These are phyloP conservation scores for Haplosporangium gracile DNA, from an alignment of 192 early-diverging fungal species.

Conservation along the genomic window DNA sequence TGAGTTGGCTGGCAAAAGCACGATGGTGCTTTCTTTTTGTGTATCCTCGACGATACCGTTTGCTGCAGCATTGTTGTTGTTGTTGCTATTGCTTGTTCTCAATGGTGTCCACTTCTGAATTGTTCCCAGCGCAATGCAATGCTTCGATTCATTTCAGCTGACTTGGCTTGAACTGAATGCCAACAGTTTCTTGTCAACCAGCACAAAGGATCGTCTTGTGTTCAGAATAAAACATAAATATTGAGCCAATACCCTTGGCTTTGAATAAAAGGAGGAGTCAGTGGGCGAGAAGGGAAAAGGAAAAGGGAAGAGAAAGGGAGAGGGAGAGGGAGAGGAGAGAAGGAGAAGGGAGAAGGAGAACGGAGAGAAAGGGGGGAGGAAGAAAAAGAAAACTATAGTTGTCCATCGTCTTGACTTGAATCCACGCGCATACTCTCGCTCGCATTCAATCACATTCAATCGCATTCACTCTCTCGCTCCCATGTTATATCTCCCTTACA, in stretches of 20 bases:
- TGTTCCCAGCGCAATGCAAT: too few relatives aligned
- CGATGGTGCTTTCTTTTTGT: too few relatives aligned
- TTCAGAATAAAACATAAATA: background rate
- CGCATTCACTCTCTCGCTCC: background rate
- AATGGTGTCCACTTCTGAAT: too few relatives aligned
- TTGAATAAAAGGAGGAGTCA: background rate
- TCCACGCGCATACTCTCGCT: background rate
- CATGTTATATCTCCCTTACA: background rate
- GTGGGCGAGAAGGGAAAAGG: background rate
- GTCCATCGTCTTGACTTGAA: background rate
- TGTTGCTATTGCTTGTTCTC: too few relatives aligned
- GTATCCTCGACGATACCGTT: too few relatives aligned
- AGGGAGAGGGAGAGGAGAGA: constrained; percentile 5
- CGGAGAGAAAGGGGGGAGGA: constrained; percentile 3
- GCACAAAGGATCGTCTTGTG: background rate
- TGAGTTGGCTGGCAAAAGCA: too few relatives aligned
- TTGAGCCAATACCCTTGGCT: background rate
- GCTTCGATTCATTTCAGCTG: too few relatives aligned
- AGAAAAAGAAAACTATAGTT: background rate
- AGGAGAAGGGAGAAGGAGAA: too few relatives aligned
- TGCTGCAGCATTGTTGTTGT: too few relatives aligned
- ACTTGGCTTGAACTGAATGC: too few relatives aligned
- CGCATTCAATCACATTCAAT: background rate
- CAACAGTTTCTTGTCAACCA: background rate
- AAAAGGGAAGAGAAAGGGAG: constrained; percentile 5